A percentile compares a stretch with the other conserved stretches of the same genome.
Conservation (phyloP, 2,329 filamentous ascomycete species). For the Ceratocystis diversiconidia region DNA sequence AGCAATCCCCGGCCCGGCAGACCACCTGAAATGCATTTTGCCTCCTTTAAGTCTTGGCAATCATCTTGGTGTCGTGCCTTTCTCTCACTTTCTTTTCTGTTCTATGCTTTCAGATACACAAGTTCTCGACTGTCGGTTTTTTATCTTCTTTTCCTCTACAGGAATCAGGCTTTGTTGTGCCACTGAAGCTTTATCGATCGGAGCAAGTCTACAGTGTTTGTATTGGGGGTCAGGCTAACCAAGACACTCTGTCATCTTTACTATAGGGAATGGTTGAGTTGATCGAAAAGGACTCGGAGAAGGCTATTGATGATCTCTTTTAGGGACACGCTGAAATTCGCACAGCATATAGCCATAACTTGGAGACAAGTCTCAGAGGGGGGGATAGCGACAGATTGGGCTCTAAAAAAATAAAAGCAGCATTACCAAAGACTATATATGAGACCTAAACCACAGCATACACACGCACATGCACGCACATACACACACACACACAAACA, state of each 20-base stretch:
- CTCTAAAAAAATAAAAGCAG: neutral
- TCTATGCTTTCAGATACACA: neutral
- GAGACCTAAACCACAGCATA: neutral
- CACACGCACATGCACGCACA: too few species aligned
- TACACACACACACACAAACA: too few species aligned
- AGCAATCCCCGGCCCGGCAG: neutral
- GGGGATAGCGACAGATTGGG: neutral
- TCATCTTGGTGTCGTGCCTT: neutral
- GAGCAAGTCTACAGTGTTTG: neutral
- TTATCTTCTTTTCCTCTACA: neutral
- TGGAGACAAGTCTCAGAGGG: neutral
- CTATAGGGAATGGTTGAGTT: conserved; percentile 88
- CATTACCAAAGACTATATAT: neutral
- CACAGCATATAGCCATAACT: neutral
- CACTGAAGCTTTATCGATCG: neutral
- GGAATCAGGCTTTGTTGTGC: neutral
- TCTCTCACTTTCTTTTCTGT: neutral
- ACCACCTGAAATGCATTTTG: neutral
- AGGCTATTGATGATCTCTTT: conserved; percentile 75
- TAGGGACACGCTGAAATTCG: conserved; percentile 26
- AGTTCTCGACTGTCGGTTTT: neutral
- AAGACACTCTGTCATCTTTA: neutral
- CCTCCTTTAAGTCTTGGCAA: conserved; percentile 8
- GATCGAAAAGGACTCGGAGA: conserved; percentile 87
- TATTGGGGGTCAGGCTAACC: neutral